A percentile compares a stretch with the other conserved stretches of the same genome.
These are phyloP conservation scores for Hypoxylon lienhwacheense DNA, from an alignment of 495 filamentous ascomycete species.

Conservation along the genomic window DNA sequence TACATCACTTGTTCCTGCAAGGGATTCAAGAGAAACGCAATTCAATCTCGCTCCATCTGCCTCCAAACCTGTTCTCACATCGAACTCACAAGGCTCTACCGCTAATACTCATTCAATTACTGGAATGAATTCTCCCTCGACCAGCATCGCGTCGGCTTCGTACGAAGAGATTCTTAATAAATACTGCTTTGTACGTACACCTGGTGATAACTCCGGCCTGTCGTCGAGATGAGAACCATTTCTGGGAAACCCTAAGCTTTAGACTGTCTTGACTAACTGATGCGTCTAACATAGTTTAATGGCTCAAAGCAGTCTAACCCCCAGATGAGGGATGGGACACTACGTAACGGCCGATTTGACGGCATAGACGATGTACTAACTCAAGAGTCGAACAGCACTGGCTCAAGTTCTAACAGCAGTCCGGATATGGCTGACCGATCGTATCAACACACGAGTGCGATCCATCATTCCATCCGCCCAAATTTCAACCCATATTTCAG, in stretches of 20 bases:
- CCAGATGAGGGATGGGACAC: conserved; percentile 40
- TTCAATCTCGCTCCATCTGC: conserved; percentile 15
- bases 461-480: conserved; percentile 43
- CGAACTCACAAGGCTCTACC: conserved; percentile 16
- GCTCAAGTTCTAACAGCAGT: conserved; percentile 44
- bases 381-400: conserved; percentile 34
- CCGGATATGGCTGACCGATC: conserved; percentile 39
- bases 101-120: conserved; percentile 16
- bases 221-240: conserved; percentile 33
- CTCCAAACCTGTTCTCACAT: conserved; percentile 8
- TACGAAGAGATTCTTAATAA: conserved; percentile 95
- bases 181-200: conserved; percentile 94
- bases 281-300: conserved; percentile 43
- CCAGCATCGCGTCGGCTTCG: conserved; percentile 71
- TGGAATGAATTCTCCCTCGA: conserved; percentile 32
- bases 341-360: conserved; percentile 39
- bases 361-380: conserved; percentile 37
- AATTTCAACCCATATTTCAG: conserved; percentile 44
- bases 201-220: conserved; percentile 31
- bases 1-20: conserved; percentile 34
- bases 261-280: conserved; percentile 26
- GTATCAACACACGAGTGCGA: conserved; percentile 38
- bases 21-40: conserved; percentile 17
- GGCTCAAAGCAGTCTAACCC: conserved; percentile 49
- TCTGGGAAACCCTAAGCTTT: conserved; percentile 5